A percentile compares a stretch with the other conserved stretches of the same genome.
Evolutionary conservation across 2,329 filamentous ascomycete species (phyloP).

Genomic region (Phaeophleospora eucalypticola): DNA sequence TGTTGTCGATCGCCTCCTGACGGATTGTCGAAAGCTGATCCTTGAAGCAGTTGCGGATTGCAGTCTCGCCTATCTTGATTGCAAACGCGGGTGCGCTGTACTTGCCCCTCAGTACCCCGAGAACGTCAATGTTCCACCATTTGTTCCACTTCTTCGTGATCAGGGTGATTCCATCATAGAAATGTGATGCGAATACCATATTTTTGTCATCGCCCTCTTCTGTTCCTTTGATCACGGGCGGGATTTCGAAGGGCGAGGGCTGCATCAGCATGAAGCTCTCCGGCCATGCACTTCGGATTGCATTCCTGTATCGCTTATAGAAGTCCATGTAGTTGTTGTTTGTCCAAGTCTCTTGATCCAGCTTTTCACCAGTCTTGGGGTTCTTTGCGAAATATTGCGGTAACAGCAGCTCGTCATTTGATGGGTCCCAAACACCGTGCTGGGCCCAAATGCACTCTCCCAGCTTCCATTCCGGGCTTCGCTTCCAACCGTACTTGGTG

Average conservation of each 20-base stretch:
- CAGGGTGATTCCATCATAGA: constrained; percentile 92
- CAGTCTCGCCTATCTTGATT: constrained; percentile 86
- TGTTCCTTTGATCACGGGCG: constrained; percentile 81
- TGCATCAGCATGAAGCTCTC: constrained; percentile 86
- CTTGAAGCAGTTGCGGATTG: constrained; percentile 87
- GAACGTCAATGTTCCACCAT: constrained; percentile 92
- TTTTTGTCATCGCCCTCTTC: constrained; percentile 75
- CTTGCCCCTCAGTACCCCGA: constrained; percentile 82
- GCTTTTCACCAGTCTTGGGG: constrained; percentile 65
- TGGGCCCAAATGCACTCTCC: constrained; percentile 97
- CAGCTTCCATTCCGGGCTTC: constrained; percentile 82
- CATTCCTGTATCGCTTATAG: constrained; percentile 70
- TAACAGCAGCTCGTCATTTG: constrained; percentile 68
- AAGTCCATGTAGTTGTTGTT: constrained; percentile 88
- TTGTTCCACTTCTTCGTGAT: constrained; percentile 99
- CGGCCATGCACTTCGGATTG: constrained; percentile 70
- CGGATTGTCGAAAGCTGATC: constrained; percentile 81
- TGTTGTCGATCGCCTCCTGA: constrained; percentile 81
- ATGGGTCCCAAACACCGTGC: constrained; percentile 89
- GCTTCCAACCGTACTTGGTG: constrained; percentile 81
- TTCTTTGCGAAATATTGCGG: constrained; percentile 86
- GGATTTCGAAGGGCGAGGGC: constrained; percentile 85
- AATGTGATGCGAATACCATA: constrained; percentile 91
- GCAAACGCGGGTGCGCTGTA: constrained; percentile 88
- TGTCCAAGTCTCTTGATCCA: constrained; percentile 82